Evolutionary conservation across 2,329 filamentous ascomycete species (phyloP).

Genomic region (Diaporthe citrichinensis): DNA sequence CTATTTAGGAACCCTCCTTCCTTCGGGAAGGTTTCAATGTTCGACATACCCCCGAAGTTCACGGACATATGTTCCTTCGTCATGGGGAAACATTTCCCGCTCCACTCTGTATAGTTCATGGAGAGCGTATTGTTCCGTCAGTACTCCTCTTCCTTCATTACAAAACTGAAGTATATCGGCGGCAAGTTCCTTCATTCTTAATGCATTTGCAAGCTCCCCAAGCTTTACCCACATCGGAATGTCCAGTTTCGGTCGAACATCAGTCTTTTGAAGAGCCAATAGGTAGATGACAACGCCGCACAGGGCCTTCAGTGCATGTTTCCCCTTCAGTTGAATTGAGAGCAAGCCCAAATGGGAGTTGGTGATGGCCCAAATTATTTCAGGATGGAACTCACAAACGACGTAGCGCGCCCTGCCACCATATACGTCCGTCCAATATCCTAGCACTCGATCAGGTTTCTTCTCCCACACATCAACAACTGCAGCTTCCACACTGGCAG

Average conservation of each 20-base stretch:
- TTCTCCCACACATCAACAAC: no score
- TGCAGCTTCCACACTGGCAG: neutral
- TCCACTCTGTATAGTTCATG: no score
- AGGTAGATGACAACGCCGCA: neutral
- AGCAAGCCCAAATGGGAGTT: neutral
- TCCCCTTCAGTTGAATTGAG: neutral
- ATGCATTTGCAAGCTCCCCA: neutral
- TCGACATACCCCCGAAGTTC: no score
- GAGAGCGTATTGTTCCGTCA: no score
- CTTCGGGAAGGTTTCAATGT: no score
- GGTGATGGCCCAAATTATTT: neutral
- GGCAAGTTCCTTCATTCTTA: neutral
- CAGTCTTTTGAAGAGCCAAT: neutral
- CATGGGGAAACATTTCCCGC: no score
- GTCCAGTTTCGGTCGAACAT: neutral
- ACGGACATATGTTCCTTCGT: no score
- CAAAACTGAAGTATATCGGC: neutral
- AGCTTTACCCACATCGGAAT: neutral
- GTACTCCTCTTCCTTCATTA: no score
- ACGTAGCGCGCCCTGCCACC: neutral
- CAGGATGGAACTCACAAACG: neutral
- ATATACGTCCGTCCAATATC: neutral
- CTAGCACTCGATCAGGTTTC: neutral
- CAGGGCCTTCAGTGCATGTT: neutral
- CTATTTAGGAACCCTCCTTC: no score